Evolutionary conservation across 345 rosid species (phyloP).

Genomic region (Turritis glabra): DNA sequence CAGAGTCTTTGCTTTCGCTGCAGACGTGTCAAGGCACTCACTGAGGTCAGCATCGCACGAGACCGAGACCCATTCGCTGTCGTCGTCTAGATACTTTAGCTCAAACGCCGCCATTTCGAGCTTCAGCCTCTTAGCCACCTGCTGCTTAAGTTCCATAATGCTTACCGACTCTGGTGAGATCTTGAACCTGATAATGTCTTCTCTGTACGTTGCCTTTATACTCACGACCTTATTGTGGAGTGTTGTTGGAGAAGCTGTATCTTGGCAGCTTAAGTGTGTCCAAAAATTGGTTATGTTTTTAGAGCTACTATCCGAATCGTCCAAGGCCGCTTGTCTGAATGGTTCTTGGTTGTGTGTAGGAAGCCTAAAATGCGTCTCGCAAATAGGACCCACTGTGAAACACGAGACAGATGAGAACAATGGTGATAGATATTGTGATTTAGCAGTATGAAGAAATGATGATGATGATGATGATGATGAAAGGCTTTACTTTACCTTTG

Average conservation of each 20-base stretch:
- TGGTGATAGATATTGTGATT: slow-evolving; percentile 38
- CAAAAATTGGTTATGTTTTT: slow-evolving; percentile 23
- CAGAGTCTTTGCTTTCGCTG: slow-evolving; percentile 39
- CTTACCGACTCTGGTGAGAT: slow-evolving; percentile 52
- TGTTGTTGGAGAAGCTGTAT: slow-evolving; percentile 22
- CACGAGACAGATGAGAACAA: slow-evolving; percentile 24
- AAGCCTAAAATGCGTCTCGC: slow-evolving; percentile 33
- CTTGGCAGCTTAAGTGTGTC: slow-evolving; percentile 22
- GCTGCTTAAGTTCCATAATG: slow-evolving; percentile 66
- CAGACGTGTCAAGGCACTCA: slow-evolving; percentile 70
- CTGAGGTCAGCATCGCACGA: slow-evolving; percentile 82
- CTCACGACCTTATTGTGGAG: slow-evolving; percentile 42
- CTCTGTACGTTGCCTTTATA: slow-evolving; percentile 78
- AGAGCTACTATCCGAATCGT: slow-evolving; percentile 39
- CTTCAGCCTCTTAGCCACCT: slow-evolving; percentile 87
- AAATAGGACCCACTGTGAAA: slow-evolving; percentile 31
- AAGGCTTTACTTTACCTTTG: slow-evolving; percentile 53
- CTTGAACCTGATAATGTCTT: slow-evolving; percentile 80
- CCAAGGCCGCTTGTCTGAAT: slow-evolving; percentile 21
- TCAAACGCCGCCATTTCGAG: slow-evolving; percentile 74
- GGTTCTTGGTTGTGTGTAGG: slow-evolving; percentile 33
- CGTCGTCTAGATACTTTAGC: slow-evolving; percentile 82
- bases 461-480: background rate
- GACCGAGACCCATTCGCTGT: slow-evolving; percentile 78
- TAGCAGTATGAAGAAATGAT: background rate